Conservation (phyloP, 257 asterid genomes). For the Dorcoceras hygrometricum region DNA sequence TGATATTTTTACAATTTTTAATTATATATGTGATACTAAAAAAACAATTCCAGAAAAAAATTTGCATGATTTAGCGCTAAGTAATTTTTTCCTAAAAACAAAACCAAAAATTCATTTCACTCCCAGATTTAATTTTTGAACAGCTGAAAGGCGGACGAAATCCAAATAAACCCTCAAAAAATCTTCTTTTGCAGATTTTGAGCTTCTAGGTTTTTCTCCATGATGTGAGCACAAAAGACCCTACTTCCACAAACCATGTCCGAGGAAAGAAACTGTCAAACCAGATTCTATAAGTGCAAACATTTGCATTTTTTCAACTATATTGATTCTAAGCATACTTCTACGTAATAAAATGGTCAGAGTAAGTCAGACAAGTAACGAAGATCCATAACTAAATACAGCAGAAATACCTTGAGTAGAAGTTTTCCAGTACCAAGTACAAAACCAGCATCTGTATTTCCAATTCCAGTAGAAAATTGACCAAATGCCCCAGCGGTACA, state of each 20-base stretch:
- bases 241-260: not conserved
- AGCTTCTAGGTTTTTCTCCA: not conserved
- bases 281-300: not conserved
- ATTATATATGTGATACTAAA: not conserved
- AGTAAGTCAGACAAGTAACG: not conserved
- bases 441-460: slow-evolving; percentile 95
- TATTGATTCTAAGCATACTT: not conserved
- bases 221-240: not conserved
- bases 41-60: not conserved
- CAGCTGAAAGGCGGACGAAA: not conserved
- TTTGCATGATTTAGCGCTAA: not conserved
- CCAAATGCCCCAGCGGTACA: slow-evolving; percentile 99
- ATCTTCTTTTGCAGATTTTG: not conserved
- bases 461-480: slow-evolving; percentile 93
- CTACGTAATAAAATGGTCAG: not conserved
- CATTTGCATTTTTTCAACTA: not conserved
- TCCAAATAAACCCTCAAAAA: not conserved
- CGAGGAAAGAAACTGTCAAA: not conserved
- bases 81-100: not conserved
- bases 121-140: not conserved
- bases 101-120: not conserved
- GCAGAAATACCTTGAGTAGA: slow-evolving; percentile 73
- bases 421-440: slow-evolving; percentile 94
- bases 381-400: slow-evolving; percentile 6
- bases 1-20: too few relatives aligned